Conservation (phyloP, 2,329 filamentous ascomycete species). For the Microcera coccophila region DNA sequence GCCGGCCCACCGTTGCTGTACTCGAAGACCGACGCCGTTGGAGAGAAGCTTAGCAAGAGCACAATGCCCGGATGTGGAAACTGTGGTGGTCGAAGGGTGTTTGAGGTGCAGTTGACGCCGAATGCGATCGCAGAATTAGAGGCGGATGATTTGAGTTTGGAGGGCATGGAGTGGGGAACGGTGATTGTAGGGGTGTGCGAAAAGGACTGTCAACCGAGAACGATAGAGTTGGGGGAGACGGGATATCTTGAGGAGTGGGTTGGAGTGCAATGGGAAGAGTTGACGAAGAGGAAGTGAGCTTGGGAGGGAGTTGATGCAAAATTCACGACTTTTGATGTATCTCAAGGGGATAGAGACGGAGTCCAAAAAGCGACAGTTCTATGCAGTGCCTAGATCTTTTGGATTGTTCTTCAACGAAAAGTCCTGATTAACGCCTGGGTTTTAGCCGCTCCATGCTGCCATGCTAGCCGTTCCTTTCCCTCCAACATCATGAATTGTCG, state of each 20-base stretch:
- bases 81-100: conserved; percentile 72
- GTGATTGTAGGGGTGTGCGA: conserved; percentile 82
- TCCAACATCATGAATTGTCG: conserved; percentile 28
- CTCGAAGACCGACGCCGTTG: conserved; percentile 70
- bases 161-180: conserved; percentile 99
- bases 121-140: conserved; percentile 88
- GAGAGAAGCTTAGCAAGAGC: conserved; percentile 53
- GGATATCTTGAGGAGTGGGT: conserved; percentile 93
- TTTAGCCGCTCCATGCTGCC: conserved; percentile 31
- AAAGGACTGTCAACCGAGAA: conserved; percentile 66
- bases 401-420: conserved; percentile 35
- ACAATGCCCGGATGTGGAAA: conserved; percentile 71
- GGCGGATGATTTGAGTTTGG: conserved; percentile 63
- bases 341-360: neutral
- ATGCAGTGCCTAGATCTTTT: conserved; percentile 30
- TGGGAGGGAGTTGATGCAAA: conserved; percentile 6
- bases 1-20: conserved; percentile 73
- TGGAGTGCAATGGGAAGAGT: conserved; percentile 97
- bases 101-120: conserved; percentile 90
- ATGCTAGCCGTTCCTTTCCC: conserved; percentile 25
- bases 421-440: conserved; percentile 36
- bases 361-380: conserved; percentile 28
- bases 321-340: neutral
- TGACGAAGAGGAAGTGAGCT: conserved; percentile 38
- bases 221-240: conserved; percentile 56